Evolutionary conservation across 306 rosid species (phyloP), one percentile per base, ranked within the genome.

Genomic region (Clitoria ternatea): DNA sequence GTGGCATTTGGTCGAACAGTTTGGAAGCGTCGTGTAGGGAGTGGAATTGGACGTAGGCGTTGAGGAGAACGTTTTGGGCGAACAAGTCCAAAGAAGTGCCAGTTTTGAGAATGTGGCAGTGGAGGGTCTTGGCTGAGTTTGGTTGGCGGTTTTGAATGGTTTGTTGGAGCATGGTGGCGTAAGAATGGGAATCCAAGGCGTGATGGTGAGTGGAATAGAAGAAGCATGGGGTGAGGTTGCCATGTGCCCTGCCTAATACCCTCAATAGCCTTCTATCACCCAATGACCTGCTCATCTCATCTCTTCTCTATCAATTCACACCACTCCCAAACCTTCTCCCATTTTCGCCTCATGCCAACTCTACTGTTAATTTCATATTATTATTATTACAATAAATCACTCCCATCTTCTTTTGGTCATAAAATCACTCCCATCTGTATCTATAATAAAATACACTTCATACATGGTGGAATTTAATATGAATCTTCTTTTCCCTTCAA

Each of bases 1-100:
- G 53, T 5, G 81, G 68, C 81, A 77, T 77, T 77, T 77, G 61
- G 6, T 24, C 61, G 19, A 77, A 70, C 81, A 77, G 61, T 24
- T 70, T 71, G 19, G 50, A 62, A 2, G 81, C 81, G 27, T 77
- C 73, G 40, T 11, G n/a, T 3, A 70, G 12, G 1, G 52, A 61
- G 1, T 62, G 14, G 4, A 26, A 70, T 2, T 20, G 49, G 0
- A 70, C 81, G 2, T 77, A 77, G 0, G 43, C 0, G 40, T 63
- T 70, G 1, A 77, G 77, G 6, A 77, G 77, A 33, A 77, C 6
- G 73, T 70, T 77, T n/a, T 20, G 33, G 3, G 73, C 77, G 52
- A 77, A 77, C 11, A 70, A 10, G 54, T 77, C 81, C 6, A 70
- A 8, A 22, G 45, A 11, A 4, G 49, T 5, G 10, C 77, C 72